Conservation (phyloP, 192 early-diverging fungal genomes). For the Haplosporangium gracile region DNA sequence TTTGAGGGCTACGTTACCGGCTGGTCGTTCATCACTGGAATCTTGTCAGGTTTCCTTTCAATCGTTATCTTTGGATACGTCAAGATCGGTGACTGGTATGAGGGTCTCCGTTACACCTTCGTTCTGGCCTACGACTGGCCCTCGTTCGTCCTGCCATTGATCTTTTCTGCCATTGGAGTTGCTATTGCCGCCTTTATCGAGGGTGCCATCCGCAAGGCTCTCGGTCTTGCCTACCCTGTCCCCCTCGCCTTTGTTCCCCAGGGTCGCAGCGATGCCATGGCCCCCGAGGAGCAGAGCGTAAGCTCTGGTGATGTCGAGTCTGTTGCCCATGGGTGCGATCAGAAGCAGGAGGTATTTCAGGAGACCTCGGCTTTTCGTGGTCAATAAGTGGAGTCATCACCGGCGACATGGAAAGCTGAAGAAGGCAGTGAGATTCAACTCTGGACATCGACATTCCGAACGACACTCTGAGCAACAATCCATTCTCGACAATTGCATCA, state of each 20-base stretch:
- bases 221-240: constrained; percentile 45
- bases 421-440: constrained; percentile 2
- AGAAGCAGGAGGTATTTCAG: constrained; percentile 32
- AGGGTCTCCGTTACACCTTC: constrained; percentile 52
- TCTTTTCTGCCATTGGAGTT: constrained; percentile 49
- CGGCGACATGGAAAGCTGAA: constrained; percentile 17
- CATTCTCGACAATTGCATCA: neutral
- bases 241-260: constrained; percentile 23
- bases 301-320: constrained; percentile 32
- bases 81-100: constrained; percentile 39
- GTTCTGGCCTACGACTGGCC: constrained; percentile 57
- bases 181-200: constrained; percentile 36
- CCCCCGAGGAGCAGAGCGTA: constrained; percentile 7
- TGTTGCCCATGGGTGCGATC: neutral
- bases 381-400: neutral
- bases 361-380: neutral
- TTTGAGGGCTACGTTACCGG: constrained; percentile 57
- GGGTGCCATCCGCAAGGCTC: constrained; percentile 34
- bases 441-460: neutral
- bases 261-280: neutral
- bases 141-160: constrained; percentile 44
- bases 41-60: constrained; percentile 50
- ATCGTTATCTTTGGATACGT: constrained; percentile 53
- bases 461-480: neutral
- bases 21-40: constrained; percentile 48